A percentile compares a stretch with the other conserved stretches of the same genome.
Evolutionary conservation across 768 basidiomycete genomes (phyloP).

Genomic region (Serpula lacrymans): DNA sequence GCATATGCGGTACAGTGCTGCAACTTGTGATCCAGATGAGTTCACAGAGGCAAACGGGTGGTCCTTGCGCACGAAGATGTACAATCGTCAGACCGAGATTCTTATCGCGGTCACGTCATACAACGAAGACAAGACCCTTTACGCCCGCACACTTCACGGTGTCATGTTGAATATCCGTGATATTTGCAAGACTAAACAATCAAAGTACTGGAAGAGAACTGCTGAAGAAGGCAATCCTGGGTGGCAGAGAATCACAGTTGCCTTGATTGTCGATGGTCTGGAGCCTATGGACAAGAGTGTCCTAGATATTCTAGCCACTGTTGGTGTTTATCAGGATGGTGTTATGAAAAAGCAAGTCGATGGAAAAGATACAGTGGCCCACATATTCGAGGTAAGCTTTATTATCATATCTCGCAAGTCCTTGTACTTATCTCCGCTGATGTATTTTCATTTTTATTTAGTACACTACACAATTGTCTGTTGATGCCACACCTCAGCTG

Average conservation of each 20-base stretch:
- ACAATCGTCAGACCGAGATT: slow-evolving; percentile 87
- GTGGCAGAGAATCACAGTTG: slow-evolving; percentile 91
- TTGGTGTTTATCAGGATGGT: slow-evolving; percentile 93
- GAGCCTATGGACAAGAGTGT: slow-evolving; percentile 96
- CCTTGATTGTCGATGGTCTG: slow-evolving; percentile 89
- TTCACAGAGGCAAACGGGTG: slow-evolving; percentile 78
- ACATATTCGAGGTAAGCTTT: slow-evolving; percentile 81
- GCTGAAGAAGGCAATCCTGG: slow-evolving; percentile 82
- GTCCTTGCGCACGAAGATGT: slow-evolving; percentile 79
- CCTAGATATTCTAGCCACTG: slow-evolving; percentile 81
- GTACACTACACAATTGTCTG: slow-evolving; percentile 96
- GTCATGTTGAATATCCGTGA: slow-evolving; percentile 98
- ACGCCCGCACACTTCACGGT: slow-evolving; percentile 88
- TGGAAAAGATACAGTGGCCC: slow-evolving; percentile 84
- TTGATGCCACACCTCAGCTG: slow-evolving; percentile 86
- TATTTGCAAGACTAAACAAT: slow-evolving; percentile 94
- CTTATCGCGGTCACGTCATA: slow-evolving; percentile 94
- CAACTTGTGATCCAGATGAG: slow-evolving; percentile 89
- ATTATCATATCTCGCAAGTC: not conserved
- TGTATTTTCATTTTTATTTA: slow-evolving; percentile 26
- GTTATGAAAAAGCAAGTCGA: slow-evolving; percentile 93
- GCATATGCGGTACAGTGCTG: slow-evolving; percentile 94
- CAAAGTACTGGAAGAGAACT: slow-evolving; percentile 83
- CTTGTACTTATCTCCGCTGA: not conserved
- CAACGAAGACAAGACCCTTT: slow-evolving; percentile 91